phyloP scores from a whole-genome alignment of 208 protist genomes.

The Trypanosoma vivax region DNA sequence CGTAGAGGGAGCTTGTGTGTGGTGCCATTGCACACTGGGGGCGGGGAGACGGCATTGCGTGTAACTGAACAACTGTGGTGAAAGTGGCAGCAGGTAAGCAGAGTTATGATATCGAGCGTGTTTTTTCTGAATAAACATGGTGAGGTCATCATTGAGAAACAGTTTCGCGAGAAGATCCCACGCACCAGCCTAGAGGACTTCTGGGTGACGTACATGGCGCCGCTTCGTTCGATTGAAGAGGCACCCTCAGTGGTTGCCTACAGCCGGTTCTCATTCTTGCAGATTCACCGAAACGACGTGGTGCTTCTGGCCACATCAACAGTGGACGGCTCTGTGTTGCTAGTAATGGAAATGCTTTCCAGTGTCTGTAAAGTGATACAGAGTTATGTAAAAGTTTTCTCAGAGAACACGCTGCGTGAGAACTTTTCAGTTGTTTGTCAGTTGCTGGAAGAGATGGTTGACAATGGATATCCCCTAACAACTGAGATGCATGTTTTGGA shows the following conservation, averaged over 20 bases:
- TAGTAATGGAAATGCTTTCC: slow-evolving; percentile 71
- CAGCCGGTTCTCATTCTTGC: slow-evolving; percentile 57
- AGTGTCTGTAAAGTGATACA: slow-evolving; percentile 58
- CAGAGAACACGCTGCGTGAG: slow-evolving; percentile 73
- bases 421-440: slow-evolving; percentile 91
- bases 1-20: slow-evolving; percentile 20
- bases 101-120: slow-evolving; percentile 56
- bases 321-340: slow-evolving; percentile 63
- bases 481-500: slow-evolving; percentile 79
- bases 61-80: too few species aligned
- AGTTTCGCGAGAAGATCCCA: slow-evolving; percentile 69
- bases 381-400: slow-evolving; percentile 71
- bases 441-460: slow-evolving; percentile 87
- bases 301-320: slow-evolving; percentile 59
- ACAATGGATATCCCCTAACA: slow-evolving; percentile 89
- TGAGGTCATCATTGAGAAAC: slow-evolving; percentile 87
- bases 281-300: slow-evolving; percentile 64
- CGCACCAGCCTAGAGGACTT: slow-evolving; percentile 63
- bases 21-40: too few species aligned
- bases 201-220: slow-evolving; percentile 56
- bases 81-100: neutral
- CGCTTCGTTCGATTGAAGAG: slow-evolving; percentile 24
- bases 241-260: slow-evolving; percentile 49
- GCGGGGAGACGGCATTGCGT: too few species aligned
- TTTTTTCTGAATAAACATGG: slow-evolving; percentile 70